Evolutionary conservation across 352 stramenopile species (phyloP).

Genomic region (Pythium periplocum): DNA sequence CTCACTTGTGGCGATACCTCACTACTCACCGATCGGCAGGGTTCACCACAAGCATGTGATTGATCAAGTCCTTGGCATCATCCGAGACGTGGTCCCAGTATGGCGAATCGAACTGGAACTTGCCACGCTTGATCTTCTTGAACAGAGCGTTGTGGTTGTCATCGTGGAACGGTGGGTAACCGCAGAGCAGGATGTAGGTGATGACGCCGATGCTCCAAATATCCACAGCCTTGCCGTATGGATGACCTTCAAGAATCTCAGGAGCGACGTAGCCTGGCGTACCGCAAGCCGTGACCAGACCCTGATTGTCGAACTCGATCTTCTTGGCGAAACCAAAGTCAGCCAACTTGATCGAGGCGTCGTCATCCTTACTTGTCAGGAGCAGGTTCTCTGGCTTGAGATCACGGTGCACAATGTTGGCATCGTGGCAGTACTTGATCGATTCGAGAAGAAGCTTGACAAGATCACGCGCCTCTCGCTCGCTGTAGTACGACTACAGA

Average conservation of each 20-base stretch:
- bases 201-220: slow-evolving; percentile 91
- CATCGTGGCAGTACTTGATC: slow-evolving; percentile 87
- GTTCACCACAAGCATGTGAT: slow-evolving; percentile 90
- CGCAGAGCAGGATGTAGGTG: slow-evolving; percentile 83
- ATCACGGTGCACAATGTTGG: slow-evolving; percentile 79
- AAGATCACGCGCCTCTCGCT: slow-evolving; percentile 82
- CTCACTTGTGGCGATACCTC: background rate
- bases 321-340: slow-evolving; percentile 87
- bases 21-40: slow-evolving; percentile 66
- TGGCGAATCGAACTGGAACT: slow-evolving; percentile 94
- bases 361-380: slow-evolving; percentile 73
- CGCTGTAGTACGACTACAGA: slow-evolving; percentile 82
- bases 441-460: slow-evolving; percentile 83
- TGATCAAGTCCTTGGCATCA: slow-evolving; percentile 93
- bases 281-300: slow-evolving; percentile 72
- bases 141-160: slow-evolving; percentile 93
- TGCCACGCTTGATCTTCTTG: slow-evolving; percentile 92
- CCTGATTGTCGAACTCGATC: slow-evolving; percentile 66
- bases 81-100: slow-evolving; percentile 94
- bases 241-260: slow-evolving; percentile 73
- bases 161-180: slow-evolving; percentile 87
- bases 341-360: slow-evolving; percentile 81
- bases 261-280: slow-evolving; percentile 81
- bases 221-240: slow-evolving; percentile 80
- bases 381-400: slow-evolving; percentile 84